These are phyloP conservation scores for Striga hermonthica DNA, from an alignment of 305 asterid genomes.

Conservation along the genomic window DNA sequence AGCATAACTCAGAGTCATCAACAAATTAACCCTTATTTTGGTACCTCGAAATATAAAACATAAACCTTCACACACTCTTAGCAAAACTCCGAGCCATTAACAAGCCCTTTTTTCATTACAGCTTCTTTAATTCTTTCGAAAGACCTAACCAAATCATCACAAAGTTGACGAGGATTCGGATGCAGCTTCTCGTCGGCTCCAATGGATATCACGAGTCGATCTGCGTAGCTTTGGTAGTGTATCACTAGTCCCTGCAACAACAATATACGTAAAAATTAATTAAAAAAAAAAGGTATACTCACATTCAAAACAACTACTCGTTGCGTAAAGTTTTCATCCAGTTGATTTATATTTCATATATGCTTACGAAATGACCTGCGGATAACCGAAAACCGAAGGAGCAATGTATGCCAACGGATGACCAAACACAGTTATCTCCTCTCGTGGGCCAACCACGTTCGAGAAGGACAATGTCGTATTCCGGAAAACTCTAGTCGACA, in stretches of 20 bases:
- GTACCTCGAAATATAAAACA: no score
- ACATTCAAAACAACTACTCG: no score
- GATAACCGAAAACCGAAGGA: constrained; percentile 44
- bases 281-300: no score
- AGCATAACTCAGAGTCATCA: no score
- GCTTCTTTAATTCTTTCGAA: constrained; percentile 44
- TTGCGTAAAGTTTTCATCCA: no score
- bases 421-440: constrained; percentile 47
- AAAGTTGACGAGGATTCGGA: constrained; percentile 58
- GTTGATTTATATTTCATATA: no score
- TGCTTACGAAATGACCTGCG: constrained; percentile 33
- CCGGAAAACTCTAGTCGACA: constrained; percentile 15
- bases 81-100: neutral
- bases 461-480: constrained; percentile 45
- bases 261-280: neutral
- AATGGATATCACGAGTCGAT: constrained; percentile 46
- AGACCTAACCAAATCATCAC: constrained; percentile 47
- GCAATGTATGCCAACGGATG: constrained; percentile 46
- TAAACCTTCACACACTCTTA: neutral
- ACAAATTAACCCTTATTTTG: no score
- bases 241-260: constrained; percentile 44
- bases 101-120: constrained; percentile 31
- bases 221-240: constrained; percentile 48
- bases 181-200: constrained; percentile 52
- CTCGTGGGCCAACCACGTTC: constrained; percentile 57